Percentiles rank a stretch among this genome's conserved stretches.
Evolutionary conservation across 306 rosid species (phyloP).

Genomic region (Vigna radiata): DNA sequence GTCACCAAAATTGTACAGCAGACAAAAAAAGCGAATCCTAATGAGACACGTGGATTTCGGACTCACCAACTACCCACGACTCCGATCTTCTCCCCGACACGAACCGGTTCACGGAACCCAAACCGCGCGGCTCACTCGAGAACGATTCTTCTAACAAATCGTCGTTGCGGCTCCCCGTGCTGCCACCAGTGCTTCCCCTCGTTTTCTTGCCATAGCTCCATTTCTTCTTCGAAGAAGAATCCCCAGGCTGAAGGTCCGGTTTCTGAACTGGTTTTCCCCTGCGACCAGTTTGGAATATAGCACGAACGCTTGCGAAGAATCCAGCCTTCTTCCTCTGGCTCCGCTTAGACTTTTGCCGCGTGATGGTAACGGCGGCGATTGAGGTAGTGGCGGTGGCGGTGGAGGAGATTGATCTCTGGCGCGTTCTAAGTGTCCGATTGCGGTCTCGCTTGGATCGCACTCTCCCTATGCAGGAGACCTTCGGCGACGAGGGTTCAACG

Average conservation of each 20-base stretch:
- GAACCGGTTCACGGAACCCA: slow-evolving; percentile 76
- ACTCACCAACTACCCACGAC: slow-evolving; percentile 59
- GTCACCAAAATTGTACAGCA: background rate
- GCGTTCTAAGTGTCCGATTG: slow-evolving; percentile 62
- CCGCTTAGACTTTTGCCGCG: slow-evolving; percentile 48
- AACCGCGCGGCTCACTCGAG: slow-evolving; percentile 61
- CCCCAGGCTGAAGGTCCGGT: slow-evolving; percentile 31
- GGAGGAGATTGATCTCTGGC: slow-evolving; percentile 50
- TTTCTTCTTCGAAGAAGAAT: slow-evolving; percentile 40
- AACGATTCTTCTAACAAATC: slow-evolving; percentile 52
- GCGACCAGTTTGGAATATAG: slow-evolving; percentile 57
- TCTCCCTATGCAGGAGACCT: slow-evolving; percentile 94
- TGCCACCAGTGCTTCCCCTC: slow-evolving; percentile 15
- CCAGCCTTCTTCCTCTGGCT: slow-evolving; percentile 58
- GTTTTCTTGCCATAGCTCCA: slow-evolving; percentile 23
- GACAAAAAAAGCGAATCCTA: background rate
- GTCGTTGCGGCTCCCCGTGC: slow-evolving; percentile 38
- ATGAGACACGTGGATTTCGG: slow-evolving; percentile 45
- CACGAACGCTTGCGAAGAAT: slow-evolving; percentile 63
- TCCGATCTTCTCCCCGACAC: slow-evolving; percentile 82
- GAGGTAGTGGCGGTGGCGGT: background rate
- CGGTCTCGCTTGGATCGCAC: slow-evolving; percentile 86
- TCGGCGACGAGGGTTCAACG: slow-evolving; percentile 88
- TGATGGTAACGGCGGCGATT: slow-evolving; percentile 26
- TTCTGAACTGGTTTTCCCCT: slow-evolving; percentile 46